A percentile compares a stretch with the other conserved stretches of the same genome.
Conservation (phyloP, 805 yeast species). For the Nakazawaea anatomiae region DNA sequence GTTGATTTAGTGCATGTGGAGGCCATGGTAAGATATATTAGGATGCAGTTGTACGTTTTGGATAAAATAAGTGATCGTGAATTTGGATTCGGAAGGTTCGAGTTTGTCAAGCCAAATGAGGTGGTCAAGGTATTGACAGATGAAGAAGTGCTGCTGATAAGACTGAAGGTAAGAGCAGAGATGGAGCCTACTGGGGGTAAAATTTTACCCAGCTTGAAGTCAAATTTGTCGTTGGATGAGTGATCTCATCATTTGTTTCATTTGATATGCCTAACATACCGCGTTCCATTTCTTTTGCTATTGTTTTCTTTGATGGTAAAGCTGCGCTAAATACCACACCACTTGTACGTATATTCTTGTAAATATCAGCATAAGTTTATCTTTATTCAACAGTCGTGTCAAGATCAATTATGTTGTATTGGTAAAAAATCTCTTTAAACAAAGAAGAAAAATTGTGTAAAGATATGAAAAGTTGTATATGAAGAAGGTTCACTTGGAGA, state of each 20-base stretch:
- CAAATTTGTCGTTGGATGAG: slow-evolving; percentile 43
- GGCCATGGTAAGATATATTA: slow-evolving; percentile 82
- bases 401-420: background rate
- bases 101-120: slow-evolving; percentile 77
- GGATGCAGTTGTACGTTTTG: slow-evolving; percentile 84
- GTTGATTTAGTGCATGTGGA: slow-evolving; percentile 81
- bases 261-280: too few relatives aligned
- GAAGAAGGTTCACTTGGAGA: background rate
- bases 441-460: background rate
- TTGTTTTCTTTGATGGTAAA: too few relatives aligned
- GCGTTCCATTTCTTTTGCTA: too few relatives aligned
- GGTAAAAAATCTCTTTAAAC: background rate
- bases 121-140: slow-evolving; percentile 66
- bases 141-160: slow-evolving; percentile 54
- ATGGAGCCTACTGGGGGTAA: slow-evolving; percentile 44
- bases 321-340: background rate
- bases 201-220: slow-evolving; percentile 55
- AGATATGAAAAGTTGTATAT: background rate
- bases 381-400: background rate
- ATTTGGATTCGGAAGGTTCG: slow-evolving; percentile 86
- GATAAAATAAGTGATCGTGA: slow-evolving; percentile 85
- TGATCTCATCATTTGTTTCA: slow-evolving; percentile 14
- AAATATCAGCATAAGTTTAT: background rate
- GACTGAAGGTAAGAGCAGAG: slow-evolving; percentile 41
- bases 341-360: background rate